Evolutionary conservation across 768 basidiomycete genomes (phyloP), one percentile per base, ranked within the genome.

Genomic region (Amanita fuliginea): DNA sequence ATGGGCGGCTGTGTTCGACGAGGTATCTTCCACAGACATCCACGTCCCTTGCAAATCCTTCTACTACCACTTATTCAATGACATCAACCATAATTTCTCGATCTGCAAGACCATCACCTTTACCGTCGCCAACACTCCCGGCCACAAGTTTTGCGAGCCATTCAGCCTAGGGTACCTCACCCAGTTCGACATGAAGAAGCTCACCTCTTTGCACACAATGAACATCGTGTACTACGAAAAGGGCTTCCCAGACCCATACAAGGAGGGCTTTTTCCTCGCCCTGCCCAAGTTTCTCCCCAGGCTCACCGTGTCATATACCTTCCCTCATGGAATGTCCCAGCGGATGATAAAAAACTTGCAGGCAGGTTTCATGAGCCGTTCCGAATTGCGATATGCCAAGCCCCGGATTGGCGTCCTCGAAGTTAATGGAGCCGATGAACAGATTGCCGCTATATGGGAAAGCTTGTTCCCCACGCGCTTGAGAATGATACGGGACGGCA

Each of bases 31-130:
- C 2, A 13, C 4, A 2, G 39, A 42, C 22, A n/a, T 50, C 32
- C 49, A 50, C 49, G 33, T 50, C 24, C 49, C 49, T 28, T 50
- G 41, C 49, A 43, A 43, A 35, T 50, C 32, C 13, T 50, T 35
- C 41, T 50, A 49, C 41, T 34, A 42, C 9, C 33, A 50, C 14
- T 26, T 42, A 3, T 42, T 50, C 32, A 43, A 34, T 24, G 24
- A 36, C 40, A 9, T 8, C 30, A n/a, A 26, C 19, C 47, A 16
- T n/a, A 18, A 35, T 6, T 28, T 50, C 22, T 34, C 49, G 2
- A 3, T 14, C 4, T 50, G 41, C 30, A 33, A 43, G 24, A 16
- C 26, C 19, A 50, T 50, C 30, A 50, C 49, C 3, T 50, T 50
- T 33, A 43, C 33, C 22, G 41, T 50, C 16, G n/a, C 18, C 22